A percentile compares a stretch with the other conserved stretches of the same genome.
Conservation (phyloP, 768 basidiomycete species). For the Pleurotus platypus region DNA sequence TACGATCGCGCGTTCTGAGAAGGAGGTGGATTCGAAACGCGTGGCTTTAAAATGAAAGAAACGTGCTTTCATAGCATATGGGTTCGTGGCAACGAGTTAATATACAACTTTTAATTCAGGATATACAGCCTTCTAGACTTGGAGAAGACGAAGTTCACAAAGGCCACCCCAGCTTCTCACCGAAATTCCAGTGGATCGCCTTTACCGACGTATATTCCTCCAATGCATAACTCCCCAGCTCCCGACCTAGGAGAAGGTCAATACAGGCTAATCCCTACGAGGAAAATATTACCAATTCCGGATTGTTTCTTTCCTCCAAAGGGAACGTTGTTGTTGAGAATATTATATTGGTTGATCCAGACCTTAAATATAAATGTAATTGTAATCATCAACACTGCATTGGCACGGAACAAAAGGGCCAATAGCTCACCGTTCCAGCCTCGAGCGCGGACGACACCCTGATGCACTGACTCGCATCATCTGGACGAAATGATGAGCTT, state of each 20-base stretch:
- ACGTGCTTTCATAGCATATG: background rate
- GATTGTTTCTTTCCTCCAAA: constrained; percentile 96
- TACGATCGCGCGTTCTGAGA: too few species aligned
- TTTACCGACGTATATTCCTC: constrained; percentile 82
- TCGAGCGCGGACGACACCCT: constrained; percentile 82
- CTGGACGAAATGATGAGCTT: constrained; percentile 27
- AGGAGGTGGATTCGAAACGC: too few species aligned
- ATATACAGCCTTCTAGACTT: background rate
- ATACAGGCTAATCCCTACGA: background rate
- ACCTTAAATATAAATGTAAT: constrained; percentile 39
- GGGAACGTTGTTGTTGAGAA: constrained; percentile 83
- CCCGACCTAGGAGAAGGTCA: constrained; percentile 55
- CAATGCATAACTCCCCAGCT: constrained; percentile 82
- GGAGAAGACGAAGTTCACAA: constrained; percentile 30
- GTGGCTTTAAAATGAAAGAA: background rate
- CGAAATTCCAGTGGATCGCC: constrained; percentile 87
- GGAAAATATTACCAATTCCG: constrained; percentile 60
- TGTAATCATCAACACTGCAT: constrained; percentile 3
- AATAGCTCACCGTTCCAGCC: constrained; percentile 73
- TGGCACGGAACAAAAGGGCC: constrained; percentile 11
- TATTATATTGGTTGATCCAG: constrained; percentile 90
- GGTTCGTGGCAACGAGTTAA: too few species aligned
- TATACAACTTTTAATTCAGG: background rate
- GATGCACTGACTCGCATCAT: constrained; percentile 86
- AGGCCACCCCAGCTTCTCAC: constrained; percentile 78